Conservation (phyloP, 106 monocot genomes). For the Iris macrosiphon region DNA sequence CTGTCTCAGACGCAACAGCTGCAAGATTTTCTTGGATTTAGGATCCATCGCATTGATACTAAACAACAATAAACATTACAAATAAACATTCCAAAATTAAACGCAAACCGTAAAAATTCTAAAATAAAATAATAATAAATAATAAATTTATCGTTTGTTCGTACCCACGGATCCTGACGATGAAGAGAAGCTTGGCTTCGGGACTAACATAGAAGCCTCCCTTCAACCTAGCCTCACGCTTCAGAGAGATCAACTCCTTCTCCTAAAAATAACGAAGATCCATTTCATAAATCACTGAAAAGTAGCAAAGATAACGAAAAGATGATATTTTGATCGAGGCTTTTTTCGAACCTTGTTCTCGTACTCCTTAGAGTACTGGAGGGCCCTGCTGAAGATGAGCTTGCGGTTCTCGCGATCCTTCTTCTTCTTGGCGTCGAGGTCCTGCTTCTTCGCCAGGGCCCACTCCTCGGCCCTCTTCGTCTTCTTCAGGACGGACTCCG, state of each 20-base stretch:
- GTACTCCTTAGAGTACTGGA: conserved; percentile 58
- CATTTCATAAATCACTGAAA: background rate
- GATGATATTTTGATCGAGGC: background rate
- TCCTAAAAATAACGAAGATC: conserved; percentile 21
- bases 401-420: conserved; percentile 41
- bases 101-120: no score
- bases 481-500: conserved; percentile 80
- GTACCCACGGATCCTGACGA: conserved; percentile 52
- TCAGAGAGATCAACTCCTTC: conserved; percentile 44
- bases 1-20: conserved; percentile 41
- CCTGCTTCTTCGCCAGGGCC: conserved; percentile 44
- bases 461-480: conserved; percentile 54
- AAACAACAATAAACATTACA: background rate
- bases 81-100: background rate
- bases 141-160: no score
- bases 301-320: background rate
- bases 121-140: no score
- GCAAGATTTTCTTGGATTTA: conserved; percentile 29
- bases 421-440: conserved; percentile 32
- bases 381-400: conserved; percentile 43
- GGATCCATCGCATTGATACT: conserved; percentile 50
- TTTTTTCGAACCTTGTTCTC: conserved; percentile 25
- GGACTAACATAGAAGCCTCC: conserved; percentile 61
- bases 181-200: conserved; percentile 50
- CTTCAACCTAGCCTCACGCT: conserved; percentile 57